Evolutionary conservation across 495 filamentous ascomycete genomes (phyloP), one percentile per base, ranked within the genome.

Genomic region (Trichocladium uniseriatum): DNA sequence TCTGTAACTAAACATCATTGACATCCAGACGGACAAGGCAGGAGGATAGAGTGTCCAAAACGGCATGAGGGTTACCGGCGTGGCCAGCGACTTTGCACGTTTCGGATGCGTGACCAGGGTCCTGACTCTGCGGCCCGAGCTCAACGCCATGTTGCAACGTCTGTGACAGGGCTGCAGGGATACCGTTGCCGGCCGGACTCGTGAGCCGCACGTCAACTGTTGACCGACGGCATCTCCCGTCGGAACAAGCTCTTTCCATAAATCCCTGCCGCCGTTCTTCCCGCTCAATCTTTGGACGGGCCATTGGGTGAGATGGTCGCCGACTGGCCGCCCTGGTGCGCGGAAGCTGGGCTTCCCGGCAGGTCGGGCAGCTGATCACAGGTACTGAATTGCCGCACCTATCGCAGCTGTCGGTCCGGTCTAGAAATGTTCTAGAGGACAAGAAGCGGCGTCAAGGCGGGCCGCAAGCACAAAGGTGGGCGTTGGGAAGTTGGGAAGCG

Each of bases 1-100:
- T 51, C 44, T 60, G 60, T 60, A 53, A n/a, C n/a, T n/a, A n/a
- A n/a, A 60, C 60, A 63, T 35, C 31, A 40, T 34, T 35, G 52
- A 48, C 45, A 24, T 42, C 43, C 38, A 35, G 49, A 42, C 37
- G 57, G 40, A 44, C n/a, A 43, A 47, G n/a, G n/a, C 38, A 35
- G 49, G 43, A 32, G 57, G 40, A 44, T 9, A 43, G 43, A 49
- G 38, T 36, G 13, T 49, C 27, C 41, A 22, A 62, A 58, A 62
- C 60, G 60, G 60, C 49, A 39, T 22, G 49, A 52, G 52, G 49
- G 56, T 49, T 46, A 59, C 54, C 56, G 52, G 49, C 24, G 42
- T 34, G 18, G 16, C 41, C 18, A 52, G 37, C 52, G 52, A 45
- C 52, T 35, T 48, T 24, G 16, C 42, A 20, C 48, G 55, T 60